These are phyloP conservation scores for Decorospora gaudefroyi DNA, from an alignment of 2,329 filamentous ascomycete species.

Conservation along the genomic window DNA sequence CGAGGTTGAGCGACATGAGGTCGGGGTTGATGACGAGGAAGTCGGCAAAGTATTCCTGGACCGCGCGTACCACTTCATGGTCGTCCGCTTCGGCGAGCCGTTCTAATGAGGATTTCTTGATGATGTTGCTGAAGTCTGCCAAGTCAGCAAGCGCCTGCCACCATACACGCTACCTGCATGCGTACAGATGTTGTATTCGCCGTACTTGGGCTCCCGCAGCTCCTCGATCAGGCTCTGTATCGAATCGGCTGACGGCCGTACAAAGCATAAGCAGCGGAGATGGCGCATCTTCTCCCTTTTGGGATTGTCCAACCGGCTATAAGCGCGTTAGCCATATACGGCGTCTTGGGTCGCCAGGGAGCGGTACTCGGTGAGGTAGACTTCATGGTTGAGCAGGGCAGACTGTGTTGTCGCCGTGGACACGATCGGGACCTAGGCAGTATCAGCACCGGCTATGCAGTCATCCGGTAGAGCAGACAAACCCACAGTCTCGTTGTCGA, in stretches of 20 bases:
- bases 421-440: conserved; percentile 73
- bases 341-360: conserved; percentile 8
- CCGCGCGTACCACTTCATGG: conserved; percentile 90
- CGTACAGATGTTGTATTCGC: conserved; percentile 86
- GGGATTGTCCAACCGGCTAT: conserved; percentile 78
- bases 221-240: conserved; percentile 95
- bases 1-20: conserved; percentile 78
- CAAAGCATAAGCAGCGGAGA: conserved; percentile 87
- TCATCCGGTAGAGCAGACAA: conserved; percentile 48
- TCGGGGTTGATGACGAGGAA: conserved; percentile 95
- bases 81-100: conserved; percentile 94
- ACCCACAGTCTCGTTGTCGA: conserved; percentile 87
- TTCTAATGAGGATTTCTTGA: conserved; percentile 94
- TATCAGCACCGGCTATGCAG: conserved; percentile 18
- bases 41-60: conserved; percentile 96
- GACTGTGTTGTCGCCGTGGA: conserved; percentile 97
- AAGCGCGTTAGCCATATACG: conserved; percentile 26
- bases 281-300: conserved; percentile 97
- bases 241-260: conserved; percentile 88
- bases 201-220: conserved; percentile 92
- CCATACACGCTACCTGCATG: background rate
- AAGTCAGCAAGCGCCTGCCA: conserved; percentile 26
- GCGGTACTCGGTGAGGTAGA: conserved; percentile 84
- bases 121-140: conserved; percentile 88
- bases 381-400: conserved; percentile 89